Evolutionary conservation across 179 eudicot species (phyloP).

Genomic region (Silene noctiflora): DNA sequence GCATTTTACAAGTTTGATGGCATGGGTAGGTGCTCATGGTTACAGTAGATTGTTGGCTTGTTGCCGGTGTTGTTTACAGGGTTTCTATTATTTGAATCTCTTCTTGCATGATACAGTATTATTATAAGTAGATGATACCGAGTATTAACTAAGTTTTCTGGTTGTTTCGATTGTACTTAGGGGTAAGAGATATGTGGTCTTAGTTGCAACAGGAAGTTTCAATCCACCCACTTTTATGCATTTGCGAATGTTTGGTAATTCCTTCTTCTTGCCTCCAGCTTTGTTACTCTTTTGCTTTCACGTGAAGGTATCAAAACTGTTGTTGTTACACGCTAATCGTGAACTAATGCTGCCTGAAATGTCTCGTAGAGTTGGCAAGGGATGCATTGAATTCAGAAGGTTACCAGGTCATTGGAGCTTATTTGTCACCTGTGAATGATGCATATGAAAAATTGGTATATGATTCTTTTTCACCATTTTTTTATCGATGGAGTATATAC

Average conservation of each 20-base stretch:
- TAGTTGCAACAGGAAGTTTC: constrained; percentile 85
- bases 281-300: background rate
- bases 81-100: background rate
- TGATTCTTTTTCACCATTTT: background rate
- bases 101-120: background rate
- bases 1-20: background rate
- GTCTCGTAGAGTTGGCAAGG: constrained; percentile 71
- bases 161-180: constrained; percentile 26
- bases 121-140: background rate
- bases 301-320: background rate
- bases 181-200: constrained; percentile 46
- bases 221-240: constrained; percentile 99
- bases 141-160: background rate
- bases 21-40: background rate
- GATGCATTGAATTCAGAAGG: constrained; percentile 76
- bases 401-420: constrained; percentile 80
- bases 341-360: constrained; percentile 16
- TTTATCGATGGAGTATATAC: too few relatives aligned
- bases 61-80: background rate
- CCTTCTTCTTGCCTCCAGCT: constrained; percentile 3
- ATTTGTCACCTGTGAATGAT: constrained; percentile 96
- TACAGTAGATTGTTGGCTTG: background rate
- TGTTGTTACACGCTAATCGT: background rate
- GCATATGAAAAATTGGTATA: constrained; percentile 78
- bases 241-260: constrained; percentile 79